Base-by-base conservation (phyloP, 345 rosid species). In the Eucalyptus erythrocorys region DNA sequence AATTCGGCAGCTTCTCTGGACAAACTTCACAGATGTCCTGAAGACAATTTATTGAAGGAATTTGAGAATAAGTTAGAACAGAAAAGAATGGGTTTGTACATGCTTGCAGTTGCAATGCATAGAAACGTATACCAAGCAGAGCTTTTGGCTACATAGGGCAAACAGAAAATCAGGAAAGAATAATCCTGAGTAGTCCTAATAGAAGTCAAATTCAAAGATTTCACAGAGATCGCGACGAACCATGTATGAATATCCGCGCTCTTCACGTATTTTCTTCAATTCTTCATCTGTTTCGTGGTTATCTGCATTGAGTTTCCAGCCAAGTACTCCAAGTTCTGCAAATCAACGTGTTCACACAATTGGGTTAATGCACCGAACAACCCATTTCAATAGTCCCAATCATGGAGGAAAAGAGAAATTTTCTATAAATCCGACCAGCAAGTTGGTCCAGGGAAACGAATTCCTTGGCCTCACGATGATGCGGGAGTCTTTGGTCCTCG, bases 281-380 rank as follows among this genome's bases (percentile, higher is more conserved):
- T 94, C 96, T 86, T 95, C 97, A 90, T 97, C 99, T 11, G 91
- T 95, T 92, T 96, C 98, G 84, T 97, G 94, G 88, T 94, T 91
- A 90, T 98, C 99, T 80, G 99, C 99, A 93, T 97, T 97, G 87
- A 97, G 93, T 66, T 90, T 91, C 99, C 99, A 97, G 93, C 98
- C 93, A n/a, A 95, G 95, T 13, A 96, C 99, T 88, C 99, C 99
- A 32, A 97, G 95, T 91, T 94, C 99, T 97, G 85, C 90, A 92
- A 21, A 76, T 76, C 82, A 40, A 21, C 82, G 3, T 40, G 82
- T 76, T 76, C 82, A 40, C 24, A 76, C 8, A 2, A 0, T 76
- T 1, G 0, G 15, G 3, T 76, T 76, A 11, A 40, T 40, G 1
- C 4, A 21, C 82, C 1, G 1, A 21, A 0, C 82, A 5, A 40